Percentiles rank a stretch among this genome's conserved stretches.
Conservation (phyloP, 2,329 filamentous ascomycete genomes). For the Pleurostoma richardsiae region DNA sequence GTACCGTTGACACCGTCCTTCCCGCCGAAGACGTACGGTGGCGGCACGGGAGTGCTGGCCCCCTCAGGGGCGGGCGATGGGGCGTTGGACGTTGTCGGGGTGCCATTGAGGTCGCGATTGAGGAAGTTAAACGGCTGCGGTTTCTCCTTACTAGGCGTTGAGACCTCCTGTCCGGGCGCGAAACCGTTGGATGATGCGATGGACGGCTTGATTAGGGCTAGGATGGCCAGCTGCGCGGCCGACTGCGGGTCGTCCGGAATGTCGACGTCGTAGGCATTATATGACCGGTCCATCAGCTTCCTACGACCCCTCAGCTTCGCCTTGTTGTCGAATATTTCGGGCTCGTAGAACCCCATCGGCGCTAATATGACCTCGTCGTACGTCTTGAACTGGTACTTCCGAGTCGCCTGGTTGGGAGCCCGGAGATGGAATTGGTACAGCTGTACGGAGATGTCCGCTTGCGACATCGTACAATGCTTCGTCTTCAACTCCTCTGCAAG, state of each 20-base stretch:
- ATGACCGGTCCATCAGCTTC: slow-evolving; percentile 79
- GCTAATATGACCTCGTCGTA: slow-evolving; percentile 96
- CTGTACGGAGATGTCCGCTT: slow-evolving; percentile 84
- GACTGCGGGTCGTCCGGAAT: slow-evolving; percentile 84
- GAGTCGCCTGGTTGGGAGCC: slow-evolving; percentile 79
- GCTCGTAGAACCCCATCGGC: slow-evolving; percentile 91
- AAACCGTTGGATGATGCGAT: slow-evolving; percentile 42
- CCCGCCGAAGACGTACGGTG: slow-evolving; percentile 51
- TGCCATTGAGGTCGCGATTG: slow-evolving; percentile 63
- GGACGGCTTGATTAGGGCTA: slow-evolving; percentile 56
- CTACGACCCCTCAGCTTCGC: slow-evolving; percentile 75
- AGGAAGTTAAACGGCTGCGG: slow-evolving; percentile 66
- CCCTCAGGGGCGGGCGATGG: slow-evolving; percentile 84
- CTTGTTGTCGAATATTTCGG: slow-evolving; percentile 77
- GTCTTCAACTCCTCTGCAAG: slow-evolving; percentile 94
- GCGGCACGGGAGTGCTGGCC: slow-evolving; percentile 58
- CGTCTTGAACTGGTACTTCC: slow-evolving; percentile 92
- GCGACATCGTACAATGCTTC: slow-evolving; percentile 86
- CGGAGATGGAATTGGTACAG: slow-evolving; percentile 87
- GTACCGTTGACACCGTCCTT: slow-evolving; percentile 35
- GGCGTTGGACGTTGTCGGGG: slow-evolving; percentile 79
- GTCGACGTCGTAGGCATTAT: slow-evolving; percentile 88
- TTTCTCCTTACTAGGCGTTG: slow-evolving; percentile 59
- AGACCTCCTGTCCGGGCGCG: slow-evolving; percentile 36
- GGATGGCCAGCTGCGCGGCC: slow-evolving; percentile 68